phyloP scores from a whole-genome alignment of 345 rosid genomes.

The Camelina hispida region DNA sequence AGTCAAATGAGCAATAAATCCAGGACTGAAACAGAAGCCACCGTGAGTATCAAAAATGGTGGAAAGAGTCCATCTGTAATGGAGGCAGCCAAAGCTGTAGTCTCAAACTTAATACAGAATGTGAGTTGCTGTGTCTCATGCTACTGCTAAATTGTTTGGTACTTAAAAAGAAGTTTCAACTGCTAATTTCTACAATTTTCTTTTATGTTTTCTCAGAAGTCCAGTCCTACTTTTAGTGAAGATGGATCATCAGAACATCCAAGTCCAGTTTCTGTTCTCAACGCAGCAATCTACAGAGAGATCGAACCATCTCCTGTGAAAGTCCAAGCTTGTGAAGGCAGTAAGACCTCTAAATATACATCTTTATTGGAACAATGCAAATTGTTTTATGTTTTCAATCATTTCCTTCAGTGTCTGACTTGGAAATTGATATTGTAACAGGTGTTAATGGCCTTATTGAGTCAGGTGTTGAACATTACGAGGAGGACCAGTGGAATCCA shows the following conservation, averaged over 20 bases:
- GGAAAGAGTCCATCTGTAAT: conserved; percentile 51
- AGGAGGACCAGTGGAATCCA: conserved; percentile 57
- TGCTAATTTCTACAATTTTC: neutral
- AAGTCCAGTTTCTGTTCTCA: conserved; percentile 92
- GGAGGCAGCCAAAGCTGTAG: conserved; percentile 42
- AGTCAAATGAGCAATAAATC: conserved; percentile 69
- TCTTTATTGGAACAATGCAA: neutral
- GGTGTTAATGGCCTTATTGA: conserved; percentile 45
- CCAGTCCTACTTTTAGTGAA: conserved; percentile 51
- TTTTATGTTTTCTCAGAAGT: conserved; percentile 46
- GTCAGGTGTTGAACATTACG: conserved; percentile 46
- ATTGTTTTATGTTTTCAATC: neutral
- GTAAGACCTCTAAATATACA: conserved; percentile 29
- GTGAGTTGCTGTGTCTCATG: conserved; percentile 49
- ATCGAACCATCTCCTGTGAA: conserved; percentile 64
- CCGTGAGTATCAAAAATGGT: conserved; percentile 40
- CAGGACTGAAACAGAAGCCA: conserved; percentile 53
- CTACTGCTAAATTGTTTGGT: conserved; percentile 23
- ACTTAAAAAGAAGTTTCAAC: neutral
- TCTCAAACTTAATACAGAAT: conserved; percentile 51
- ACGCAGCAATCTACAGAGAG: conserved; percentile 57
- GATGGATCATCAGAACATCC: conserved; percentile 65
- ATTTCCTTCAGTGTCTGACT: conserved; percentile 34
- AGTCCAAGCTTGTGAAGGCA: conserved; percentile 29
- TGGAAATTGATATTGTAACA: conserved; percentile 39